Base-by-base conservation (phyloP, 345 rosid genomes). In the Euclidium syriacum region DNA sequence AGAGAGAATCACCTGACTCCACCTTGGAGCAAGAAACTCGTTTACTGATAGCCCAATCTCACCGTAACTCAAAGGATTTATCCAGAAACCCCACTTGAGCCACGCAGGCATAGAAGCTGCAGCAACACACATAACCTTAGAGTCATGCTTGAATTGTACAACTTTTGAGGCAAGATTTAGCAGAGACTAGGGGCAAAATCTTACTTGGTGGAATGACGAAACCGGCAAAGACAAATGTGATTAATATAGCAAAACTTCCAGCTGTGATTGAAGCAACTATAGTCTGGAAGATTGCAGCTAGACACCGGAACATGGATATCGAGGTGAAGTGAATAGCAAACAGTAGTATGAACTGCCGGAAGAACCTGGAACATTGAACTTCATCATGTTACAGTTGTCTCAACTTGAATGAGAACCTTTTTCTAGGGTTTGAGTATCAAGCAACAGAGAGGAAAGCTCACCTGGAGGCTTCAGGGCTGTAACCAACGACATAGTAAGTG, bases 1-100 rank as follows among this genome's bases (percentile, higher is more conserved):
- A 4, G 41, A 25, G 35, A 58, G 20, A 10, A 14, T 58, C 43
- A 88, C 96, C 39, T 74, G 76, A 3, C 14, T 64, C 89, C 96
- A 91, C 29, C 85, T 78, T 3, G 84, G 27, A 17, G 86, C 84
- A 12, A 83, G 85, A 71, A 83, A 84, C 78, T 88, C 95, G 41
- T 88, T 91, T 14, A 71, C 83, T 0, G 73, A 62, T 15, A 88
- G 27, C 7, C 95, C 98, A 34, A 74, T 88, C 65, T 88, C 91
- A 29, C 73, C 85, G 36, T 91, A 91, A 90, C 83, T 86, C 76
- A 91, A n/a, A 7, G 98, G 91, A 8, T 92, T 84, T 32, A 27
- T 23, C 96, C 96, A 91, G 68, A 71, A 91, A 33, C 80, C 95
- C 96, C 96, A 88, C 52, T 79, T 78, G 96, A 91, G 85, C 98